phyloP scores from a whole-genome alignment of 345 rosid genomes.

The Acer yangbiense region DNA sequence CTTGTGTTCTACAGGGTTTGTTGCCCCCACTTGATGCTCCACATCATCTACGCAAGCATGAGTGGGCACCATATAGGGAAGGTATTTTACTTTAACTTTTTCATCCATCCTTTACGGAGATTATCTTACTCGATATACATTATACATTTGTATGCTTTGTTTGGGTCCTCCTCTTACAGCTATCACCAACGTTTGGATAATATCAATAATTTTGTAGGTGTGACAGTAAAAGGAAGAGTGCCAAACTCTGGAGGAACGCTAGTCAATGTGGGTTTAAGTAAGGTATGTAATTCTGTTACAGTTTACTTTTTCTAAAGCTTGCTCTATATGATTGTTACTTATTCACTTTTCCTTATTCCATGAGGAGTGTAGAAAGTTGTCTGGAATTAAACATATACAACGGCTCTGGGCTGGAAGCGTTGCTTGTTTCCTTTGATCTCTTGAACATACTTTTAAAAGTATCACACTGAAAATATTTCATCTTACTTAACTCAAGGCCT shows the following conservation, averaged over 20 bases:
- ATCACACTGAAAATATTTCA: not conserved
- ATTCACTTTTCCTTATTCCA: not conserved
- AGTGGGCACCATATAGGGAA: constrained; percentile 89
- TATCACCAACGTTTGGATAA: constrained; percentile 5
- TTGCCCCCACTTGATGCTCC: constrained; percentile 99
- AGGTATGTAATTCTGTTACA: constrained; percentile 45
- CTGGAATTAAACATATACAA: not conserved
- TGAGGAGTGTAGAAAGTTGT: not conserved
- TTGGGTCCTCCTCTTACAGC: not conserved
- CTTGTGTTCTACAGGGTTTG: constrained; percentile 57
- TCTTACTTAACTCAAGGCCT: not conserved
- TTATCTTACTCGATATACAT: not conserved
- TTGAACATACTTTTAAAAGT: not conserved
- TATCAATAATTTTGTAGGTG: constrained; percentile 51
- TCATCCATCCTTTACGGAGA: not conserved
- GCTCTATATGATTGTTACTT: not conserved
- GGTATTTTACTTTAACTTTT: constrained; percentile 39
- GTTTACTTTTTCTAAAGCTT: not conserved
- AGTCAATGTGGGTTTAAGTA: constrained; percentile 88
- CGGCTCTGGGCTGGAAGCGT: not conserved
- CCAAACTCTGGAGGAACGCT: constrained; percentile 50
- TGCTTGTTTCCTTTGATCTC: not conserved
- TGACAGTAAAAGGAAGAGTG: constrained; percentile 59
- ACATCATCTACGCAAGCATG: constrained; percentile 94
- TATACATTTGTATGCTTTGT: not conserved